These are phyloP conservation scores for Tuber borchii DNA, from an alignment of 495 filamentous ascomycete species.

Conservation along the genomic window DNA sequence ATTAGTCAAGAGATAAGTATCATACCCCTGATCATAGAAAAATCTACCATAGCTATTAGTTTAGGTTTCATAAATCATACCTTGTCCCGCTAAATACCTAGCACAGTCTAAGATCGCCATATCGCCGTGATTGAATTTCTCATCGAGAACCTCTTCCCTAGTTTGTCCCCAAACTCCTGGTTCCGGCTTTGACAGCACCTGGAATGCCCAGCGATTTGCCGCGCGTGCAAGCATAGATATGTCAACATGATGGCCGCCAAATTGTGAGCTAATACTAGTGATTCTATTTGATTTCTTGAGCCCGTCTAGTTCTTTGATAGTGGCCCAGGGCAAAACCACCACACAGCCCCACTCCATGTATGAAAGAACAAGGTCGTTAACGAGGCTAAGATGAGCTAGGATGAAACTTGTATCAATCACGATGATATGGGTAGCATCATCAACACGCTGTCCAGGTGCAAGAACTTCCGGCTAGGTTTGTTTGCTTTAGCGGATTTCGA, in stretches of 20 bases:
- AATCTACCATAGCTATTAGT: slow-evolving; percentile 20
- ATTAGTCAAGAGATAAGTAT: slow-evolving; percentile 35
- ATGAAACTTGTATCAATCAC: slow-evolving; percentile 41
- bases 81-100: slow-evolving; percentile 11
- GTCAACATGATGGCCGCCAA: slow-evolving; percentile 7
- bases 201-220: slow-evolving; percentile 36
- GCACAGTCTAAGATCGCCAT: slow-evolving; percentile 40
- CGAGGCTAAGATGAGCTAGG: slow-evolving; percentile 35
- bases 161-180: slow-evolving; percentile 39
- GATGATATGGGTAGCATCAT: slow-evolving; percentile 30
- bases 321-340: slow-evolving; percentile 39
- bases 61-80: slow-evolving; percentile 5
- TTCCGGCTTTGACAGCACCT: slow-evolving; percentile 21
- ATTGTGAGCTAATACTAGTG: background rate
- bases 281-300: slow-evolving; percentile 32
- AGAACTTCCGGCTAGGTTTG: slow-evolving; percentile 14
- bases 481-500: slow-evolving; percentile 11
- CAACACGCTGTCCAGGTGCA: slow-evolving; percentile 22
- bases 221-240: slow-evolving; percentile 27
- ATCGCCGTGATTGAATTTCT: slow-evolving; percentile 22
- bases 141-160: slow-evolving; percentile 37
- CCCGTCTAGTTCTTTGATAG: slow-evolving; percentile 38
- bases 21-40: slow-evolving; percentile 18
- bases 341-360: slow-evolving; percentile 34
- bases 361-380: slow-evolving; percentile 29